phyloP scores from a whole-genome alignment of 129 eudicot species.

The Ambrosia trifida region DNA sequence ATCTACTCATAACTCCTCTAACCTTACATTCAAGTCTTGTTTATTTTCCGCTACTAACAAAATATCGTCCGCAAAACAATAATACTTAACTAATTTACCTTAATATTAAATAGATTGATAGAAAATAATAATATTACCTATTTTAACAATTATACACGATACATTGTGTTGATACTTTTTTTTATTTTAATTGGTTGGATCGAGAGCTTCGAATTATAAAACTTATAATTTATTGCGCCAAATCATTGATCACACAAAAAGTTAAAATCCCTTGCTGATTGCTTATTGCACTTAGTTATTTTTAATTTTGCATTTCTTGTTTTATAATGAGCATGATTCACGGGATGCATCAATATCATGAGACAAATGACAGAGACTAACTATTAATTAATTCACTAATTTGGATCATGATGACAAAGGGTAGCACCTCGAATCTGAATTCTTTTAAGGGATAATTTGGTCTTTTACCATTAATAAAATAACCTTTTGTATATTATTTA shows the following conservation, averaged over 20 bases:
- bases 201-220: conserved; percentile 3
- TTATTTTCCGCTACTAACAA: too few species aligned
- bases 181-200: background rate
- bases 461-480: conserved; percentile 6
- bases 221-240: conserved; percentile 1
- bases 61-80: too few species aligned
- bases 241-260: conserved; percentile 17
- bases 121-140: background rate
- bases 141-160: background rate
- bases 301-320: background rate
- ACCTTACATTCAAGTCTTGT: too few species aligned
- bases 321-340: conserved; percentile 36
- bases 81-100: too few species aligned
- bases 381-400: conserved; percentile 42
- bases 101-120: too few species aligned
- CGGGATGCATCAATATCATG: conserved; percentile 35
- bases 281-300: conserved; percentile 12
- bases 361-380: conserved; percentile 52
- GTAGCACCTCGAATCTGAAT: conserved; percentile 47
- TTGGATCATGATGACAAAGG: conserved; percentile 49
- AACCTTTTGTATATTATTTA: background rate
- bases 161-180: background rate
- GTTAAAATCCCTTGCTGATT: conserved; percentile 24
- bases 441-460: conserved; percentile 9
- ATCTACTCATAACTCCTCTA: too few species aligned